Conservation (phyloP, 164 flowering plant species). For the Berberis thunbergii region DNA sequence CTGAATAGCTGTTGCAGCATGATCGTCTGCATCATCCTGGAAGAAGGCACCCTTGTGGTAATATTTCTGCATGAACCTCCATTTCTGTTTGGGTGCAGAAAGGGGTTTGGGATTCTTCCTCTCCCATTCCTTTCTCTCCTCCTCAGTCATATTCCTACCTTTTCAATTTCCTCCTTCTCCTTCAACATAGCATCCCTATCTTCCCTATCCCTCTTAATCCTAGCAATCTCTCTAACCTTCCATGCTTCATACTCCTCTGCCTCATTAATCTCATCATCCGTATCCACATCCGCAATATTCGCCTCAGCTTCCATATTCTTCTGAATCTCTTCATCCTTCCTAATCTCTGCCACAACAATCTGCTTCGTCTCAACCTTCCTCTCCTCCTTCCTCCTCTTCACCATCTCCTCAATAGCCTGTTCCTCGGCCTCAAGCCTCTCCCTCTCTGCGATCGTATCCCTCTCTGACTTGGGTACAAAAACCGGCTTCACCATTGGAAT, state of each 20-base stretch:
- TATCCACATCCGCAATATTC: slow-evolving; percentile 64
- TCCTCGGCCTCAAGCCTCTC: slow-evolving; percentile 80
- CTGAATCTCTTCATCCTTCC: slow-evolving; percentile 61
- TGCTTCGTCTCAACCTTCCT: slow-evolving; percentile 66
- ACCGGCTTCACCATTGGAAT: slow-evolving; percentile 82
- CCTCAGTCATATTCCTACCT: slow-evolving; percentile 89
- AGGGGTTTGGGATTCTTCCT: slow-evolving; percentile 74
- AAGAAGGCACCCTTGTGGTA: slow-evolving; percentile 96
- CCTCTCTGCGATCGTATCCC: slow-evolving; percentile 83
- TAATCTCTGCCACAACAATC: slow-evolving; percentile 65
- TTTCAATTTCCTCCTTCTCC: slow-evolving; percentile 90
- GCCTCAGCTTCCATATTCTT: slow-evolving; percentile 65
- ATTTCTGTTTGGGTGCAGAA: slow-evolving; percentile 54
- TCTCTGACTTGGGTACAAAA: slow-evolving; percentile 73
- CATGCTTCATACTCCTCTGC: slow-evolving; percentile 92
- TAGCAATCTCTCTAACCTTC: slow-evolving; percentile 82
- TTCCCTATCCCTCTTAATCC: slow-evolving; percentile 89
- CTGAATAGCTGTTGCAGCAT: slow-evolving; percentile 39
- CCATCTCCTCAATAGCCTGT: slow-evolving; percentile 52
- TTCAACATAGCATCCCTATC: slow-evolving; percentile 64
- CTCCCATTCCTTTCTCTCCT: slow-evolving; percentile 90
- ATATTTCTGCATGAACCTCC: slow-evolving; percentile 97
- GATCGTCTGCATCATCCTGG: slow-evolving; percentile 53
- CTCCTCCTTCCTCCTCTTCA: slow-evolving; percentile 51
- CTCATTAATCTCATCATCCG: slow-evolving; percentile 87